These are phyloP conservation scores for Murraya koenigii DNA, from an alignment of 345 rosid species.

Conservation along the genomic window DNA sequence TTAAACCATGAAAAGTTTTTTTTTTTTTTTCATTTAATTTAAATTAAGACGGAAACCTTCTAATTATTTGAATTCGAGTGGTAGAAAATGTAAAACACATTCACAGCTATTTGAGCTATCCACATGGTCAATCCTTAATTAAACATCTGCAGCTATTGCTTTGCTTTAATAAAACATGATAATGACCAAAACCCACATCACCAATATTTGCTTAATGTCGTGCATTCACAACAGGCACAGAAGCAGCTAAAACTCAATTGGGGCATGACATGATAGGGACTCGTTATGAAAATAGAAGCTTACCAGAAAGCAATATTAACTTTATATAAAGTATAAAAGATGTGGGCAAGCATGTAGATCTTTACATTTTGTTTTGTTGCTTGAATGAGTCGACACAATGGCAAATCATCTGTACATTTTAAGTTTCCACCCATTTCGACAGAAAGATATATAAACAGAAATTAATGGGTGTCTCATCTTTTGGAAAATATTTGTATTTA, in stretches of 20 bases:
- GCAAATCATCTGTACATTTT: neutral
- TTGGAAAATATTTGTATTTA: neutral
- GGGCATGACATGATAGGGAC: neutral
- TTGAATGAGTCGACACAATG: constrained; percentile 4
- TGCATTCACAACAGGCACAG: neutral
- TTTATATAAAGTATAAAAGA: constrained; percentile 2
- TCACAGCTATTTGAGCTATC: too few relatives aligned
- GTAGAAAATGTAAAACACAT: too few relatives aligned
- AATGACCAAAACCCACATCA: neutral
- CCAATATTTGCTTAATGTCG: neutral
- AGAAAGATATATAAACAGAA: neutral
- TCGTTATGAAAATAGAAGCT: neutral
- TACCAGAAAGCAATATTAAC: neutral
- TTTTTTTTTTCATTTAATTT: too few relatives aligned
- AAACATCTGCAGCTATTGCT: too few relatives aligned
- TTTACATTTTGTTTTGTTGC: constrained; percentile 9
- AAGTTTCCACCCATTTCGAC: neutral
- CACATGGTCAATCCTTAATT: too few relatives aligned
- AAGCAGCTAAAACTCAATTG: neutral
- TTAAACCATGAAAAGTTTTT: neutral
- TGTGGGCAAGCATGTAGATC: neutral
- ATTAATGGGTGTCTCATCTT: neutral
- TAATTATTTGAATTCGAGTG: too few relatives aligned
- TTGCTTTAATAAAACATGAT: neutral
- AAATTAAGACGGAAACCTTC: too few relatives aligned